These are phyloP conservation scores for Syncephalastrum contaminatum DNA, from an alignment of 371 early-diverging fungal genomes.

Conservation along the genomic window DNA sequence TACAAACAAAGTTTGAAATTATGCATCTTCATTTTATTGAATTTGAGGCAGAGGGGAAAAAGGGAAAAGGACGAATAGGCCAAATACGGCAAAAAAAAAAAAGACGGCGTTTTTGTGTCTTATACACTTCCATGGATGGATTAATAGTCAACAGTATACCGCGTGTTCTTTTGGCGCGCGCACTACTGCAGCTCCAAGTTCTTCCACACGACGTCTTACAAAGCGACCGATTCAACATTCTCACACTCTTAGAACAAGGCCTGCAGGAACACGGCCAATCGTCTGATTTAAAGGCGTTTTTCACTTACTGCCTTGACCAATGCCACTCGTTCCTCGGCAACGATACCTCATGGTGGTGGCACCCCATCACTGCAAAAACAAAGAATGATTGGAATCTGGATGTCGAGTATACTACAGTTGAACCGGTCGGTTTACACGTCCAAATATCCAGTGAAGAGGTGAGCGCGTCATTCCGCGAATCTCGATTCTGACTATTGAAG, in stretches of 20 bases:
- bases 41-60: no score
- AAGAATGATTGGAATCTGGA: slow-evolving; percentile 7
- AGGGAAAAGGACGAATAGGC: not conserved
- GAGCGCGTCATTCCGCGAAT: slow-evolving; percentile 1
- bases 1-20: not conserved
- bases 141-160: slow-evolving; percentile 32
- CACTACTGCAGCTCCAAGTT: slow-evolving; percentile 30
- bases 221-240: slow-evolving; percentile 14
- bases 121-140: slow-evolving; percentile 25
- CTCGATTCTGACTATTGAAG: not conserved
- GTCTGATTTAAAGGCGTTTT: slow-evolving; percentile 32
- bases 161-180: slow-evolving; percentile 26
- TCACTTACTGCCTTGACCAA: slow-evolving; percentile 23
- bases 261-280: slow-evolving; percentile 32
- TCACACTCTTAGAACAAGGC: slow-evolving; percentile 23
- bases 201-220: slow-evolving; percentile 18
- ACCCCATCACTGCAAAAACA: not conserved
- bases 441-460: slow-evolving; percentile 13
- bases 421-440: slow-evolving; percentile 18
- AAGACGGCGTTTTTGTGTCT: no score
- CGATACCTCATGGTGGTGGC: slow-evolving; percentile 12
- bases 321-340: slow-evolving; percentile 8
- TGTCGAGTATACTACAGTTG: slow-evolving; percentile 1
- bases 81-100: no score
- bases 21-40: no score